Evolutionary conservation across 495 filamentous ascomycete species (phyloP).

Genomic region (Aspergillus panamensis): DNA sequence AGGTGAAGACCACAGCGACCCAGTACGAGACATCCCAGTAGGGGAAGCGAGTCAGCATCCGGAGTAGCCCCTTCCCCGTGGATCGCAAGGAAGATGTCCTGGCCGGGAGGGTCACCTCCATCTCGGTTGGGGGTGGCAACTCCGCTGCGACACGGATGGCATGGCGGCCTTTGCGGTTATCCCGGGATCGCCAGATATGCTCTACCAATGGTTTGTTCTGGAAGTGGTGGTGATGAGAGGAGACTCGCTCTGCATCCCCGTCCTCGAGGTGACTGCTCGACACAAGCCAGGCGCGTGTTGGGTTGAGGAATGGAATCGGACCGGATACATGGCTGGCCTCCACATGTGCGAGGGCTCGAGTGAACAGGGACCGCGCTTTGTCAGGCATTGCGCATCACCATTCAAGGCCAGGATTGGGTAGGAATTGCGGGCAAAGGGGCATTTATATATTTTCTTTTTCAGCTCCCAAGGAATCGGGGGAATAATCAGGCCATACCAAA

Average conservation of each 20-base stretch:
- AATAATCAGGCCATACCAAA: too few relatives aligned
- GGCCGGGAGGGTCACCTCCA: not conserved
- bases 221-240: not conserved
- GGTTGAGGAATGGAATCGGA: constrained; percentile 49
- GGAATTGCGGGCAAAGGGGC: too few relatives aligned
- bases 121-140: constrained; percentile 41
- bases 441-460: too few relatives aligned
- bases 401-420: too few relatives aligned
- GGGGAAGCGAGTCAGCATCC: constrained; percentile 57
- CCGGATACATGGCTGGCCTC: constrained; percentile 23
- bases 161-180: constrained; percentile 70
- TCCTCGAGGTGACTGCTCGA: constrained; percentile 3
- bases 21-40: constrained; percentile 69
- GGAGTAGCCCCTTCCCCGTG: constrained; percentile 13
- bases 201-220: not conserved
- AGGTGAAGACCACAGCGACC: constrained; percentile 61
- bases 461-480: too few relatives aligned
- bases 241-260: too few relatives aligned
- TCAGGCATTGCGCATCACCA: too few relatives aligned
- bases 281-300: constrained; percentile 39
- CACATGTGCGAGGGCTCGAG: too few relatives aligned
- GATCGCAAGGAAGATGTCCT: constrained; percentile 31
- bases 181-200: constrained; percentile 56
- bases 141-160: constrained; percentile 46
- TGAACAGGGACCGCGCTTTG: too few relatives aligned